Evolutionary conservation across 352 stramenopile genomes (phyloP).

Genomic region (Pythium phragmitis): DNA sequence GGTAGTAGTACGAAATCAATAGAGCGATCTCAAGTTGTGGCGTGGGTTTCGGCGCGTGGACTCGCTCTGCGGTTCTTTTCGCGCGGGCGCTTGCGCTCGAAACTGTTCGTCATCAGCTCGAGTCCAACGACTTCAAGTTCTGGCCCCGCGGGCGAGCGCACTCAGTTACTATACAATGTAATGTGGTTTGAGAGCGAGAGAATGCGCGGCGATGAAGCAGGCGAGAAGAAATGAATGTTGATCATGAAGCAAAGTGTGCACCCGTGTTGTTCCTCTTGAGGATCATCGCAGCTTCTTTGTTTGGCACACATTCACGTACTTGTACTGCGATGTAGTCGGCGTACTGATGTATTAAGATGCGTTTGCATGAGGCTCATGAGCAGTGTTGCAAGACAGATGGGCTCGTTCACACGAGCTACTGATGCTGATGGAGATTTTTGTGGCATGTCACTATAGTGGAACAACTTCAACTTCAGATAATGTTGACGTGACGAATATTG

Average conservation of each 20-base stretch:
- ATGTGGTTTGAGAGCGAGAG: no score
- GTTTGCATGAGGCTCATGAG: not conserved
- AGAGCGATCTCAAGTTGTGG: constrained; percentile 61
- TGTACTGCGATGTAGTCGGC: no score
- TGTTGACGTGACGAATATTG: not conserved
- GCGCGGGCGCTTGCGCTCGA: constrained; percentile 15
- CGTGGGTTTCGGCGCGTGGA: constrained; percentile 75
- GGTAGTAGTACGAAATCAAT: constrained; percentile 38
- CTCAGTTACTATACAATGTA: no score
- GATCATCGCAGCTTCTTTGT: no score
- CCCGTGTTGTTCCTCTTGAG: no score
- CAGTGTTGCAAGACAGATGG: not conserved
- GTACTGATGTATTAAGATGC: not conserved
- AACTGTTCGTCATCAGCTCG: constrained; percentile 83
- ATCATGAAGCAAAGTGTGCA: no score
- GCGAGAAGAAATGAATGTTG: no score
- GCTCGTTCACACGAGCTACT: no score
- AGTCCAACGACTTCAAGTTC: constrained; percentile 75
- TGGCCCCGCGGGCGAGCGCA: constrained; percentile 53
- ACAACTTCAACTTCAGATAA: constrained; percentile 5
- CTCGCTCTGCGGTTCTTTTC: constrained; percentile 56
- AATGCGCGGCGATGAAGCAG: no score
- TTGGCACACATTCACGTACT: no score
- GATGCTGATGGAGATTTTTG: not conserved
- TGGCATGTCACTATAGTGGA: constrained; percentile 11